Conservation (phyloP, 495 filamentous ascomycete genomes). For the Trypethelium eluteriae region DNA sequence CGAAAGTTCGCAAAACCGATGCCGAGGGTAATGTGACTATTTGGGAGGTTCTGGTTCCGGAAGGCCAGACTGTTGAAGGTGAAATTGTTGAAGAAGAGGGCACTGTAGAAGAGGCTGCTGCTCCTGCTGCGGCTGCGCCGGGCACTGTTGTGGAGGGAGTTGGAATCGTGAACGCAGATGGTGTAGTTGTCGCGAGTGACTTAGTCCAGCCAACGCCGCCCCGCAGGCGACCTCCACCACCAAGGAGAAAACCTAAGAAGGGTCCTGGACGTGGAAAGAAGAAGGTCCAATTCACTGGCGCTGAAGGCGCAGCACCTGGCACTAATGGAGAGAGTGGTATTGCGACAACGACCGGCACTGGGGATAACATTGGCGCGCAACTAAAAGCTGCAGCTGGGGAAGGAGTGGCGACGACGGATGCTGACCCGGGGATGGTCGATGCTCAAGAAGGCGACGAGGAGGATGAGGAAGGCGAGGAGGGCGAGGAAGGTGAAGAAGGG, state of each 20-base stretch:
- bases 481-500: conserved; percentile 28
- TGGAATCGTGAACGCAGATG: conserved; percentile 53
- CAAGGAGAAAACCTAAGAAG: conserved; percentile 38
- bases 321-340: conserved; percentile 24
- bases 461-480: conserved; percentile 22
- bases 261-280: conserved; percentile 35
- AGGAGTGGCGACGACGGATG: conserved; percentile 26
- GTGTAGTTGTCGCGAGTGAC: conserved; percentile 52
- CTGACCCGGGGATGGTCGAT: conserved; percentile 31
- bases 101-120: conserved; percentile 28
- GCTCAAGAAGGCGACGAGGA: conserved; percentile 25
- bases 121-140: conserved; percentile 45
- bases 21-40: conserved; percentile 70
- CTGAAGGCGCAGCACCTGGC: conserved; percentile 27
- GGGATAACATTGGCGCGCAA: conserved; percentile 21
- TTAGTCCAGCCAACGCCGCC: conserved; percentile 41
- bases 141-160: conserved; percentile 57
- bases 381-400: conserved; percentile 27
- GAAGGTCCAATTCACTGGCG: conserved; percentile 34
- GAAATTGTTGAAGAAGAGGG: conserved; percentile 60
- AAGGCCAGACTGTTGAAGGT: conserved; percentile 73
- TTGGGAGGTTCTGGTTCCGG: conserved; percentile 70
- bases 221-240: conserved; percentile 60
- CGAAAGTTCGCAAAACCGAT: conserved; percentile 69
- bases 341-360: conserved; percentile 8